phyloP scores from a whole-genome alignment of 2,329 filamentous ascomycete genomes.

The Simplicillium sp. region DNA sequence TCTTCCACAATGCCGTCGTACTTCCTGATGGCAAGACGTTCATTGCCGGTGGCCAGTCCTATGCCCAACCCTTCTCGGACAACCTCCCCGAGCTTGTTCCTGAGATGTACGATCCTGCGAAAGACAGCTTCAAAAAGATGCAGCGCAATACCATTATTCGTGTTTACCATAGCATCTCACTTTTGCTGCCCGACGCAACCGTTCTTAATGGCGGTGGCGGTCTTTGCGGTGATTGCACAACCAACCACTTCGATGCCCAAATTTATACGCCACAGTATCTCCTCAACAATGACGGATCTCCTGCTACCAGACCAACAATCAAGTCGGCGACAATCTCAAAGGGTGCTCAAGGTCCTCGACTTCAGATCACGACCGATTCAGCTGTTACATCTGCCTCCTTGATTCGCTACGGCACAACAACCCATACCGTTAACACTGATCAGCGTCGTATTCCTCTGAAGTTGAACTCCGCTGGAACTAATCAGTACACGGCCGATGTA shows the following conservation, averaged over 20 bases:
- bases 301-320: conserved; percentile 32
- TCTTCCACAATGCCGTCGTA: conserved; percentile 35
- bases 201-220: conserved; percentile 43
- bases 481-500: conserved; percentile 27
- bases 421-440: conserved; percentile 49
- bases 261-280: conserved; percentile 49
- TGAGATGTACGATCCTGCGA: conserved; percentile 35
- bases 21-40: conserved; percentile 39
- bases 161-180: conserved; percentile 38
- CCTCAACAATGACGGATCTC: conserved; percentile 30
- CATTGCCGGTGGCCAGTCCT: conserved; percentile 35
- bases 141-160: conserved; percentile 28
- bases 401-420: conserved; percentile 37
- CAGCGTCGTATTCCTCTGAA: conserved; percentile 41
- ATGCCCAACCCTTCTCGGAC: conserved; percentile 33
- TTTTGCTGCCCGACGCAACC: conserved; percentile 39
- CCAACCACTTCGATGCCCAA: conserved; percentile 43
- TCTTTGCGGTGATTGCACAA: conserved; percentile 35
- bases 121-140: conserved; percentile 27
- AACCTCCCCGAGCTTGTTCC: conserved; percentile 27
- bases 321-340: conserved; percentile 14
- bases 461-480: conserved; percentile 13
- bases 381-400: conserved; percentile 21
- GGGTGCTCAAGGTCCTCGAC: conserved; percentile 10
- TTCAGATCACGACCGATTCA: conserved; percentile 17